A percentile compares a stretch with the other conserved stretches of the same genome.
phyloP scores from a whole-genome alignment of 805 yeast species.

The Candida koratica region DNA sequence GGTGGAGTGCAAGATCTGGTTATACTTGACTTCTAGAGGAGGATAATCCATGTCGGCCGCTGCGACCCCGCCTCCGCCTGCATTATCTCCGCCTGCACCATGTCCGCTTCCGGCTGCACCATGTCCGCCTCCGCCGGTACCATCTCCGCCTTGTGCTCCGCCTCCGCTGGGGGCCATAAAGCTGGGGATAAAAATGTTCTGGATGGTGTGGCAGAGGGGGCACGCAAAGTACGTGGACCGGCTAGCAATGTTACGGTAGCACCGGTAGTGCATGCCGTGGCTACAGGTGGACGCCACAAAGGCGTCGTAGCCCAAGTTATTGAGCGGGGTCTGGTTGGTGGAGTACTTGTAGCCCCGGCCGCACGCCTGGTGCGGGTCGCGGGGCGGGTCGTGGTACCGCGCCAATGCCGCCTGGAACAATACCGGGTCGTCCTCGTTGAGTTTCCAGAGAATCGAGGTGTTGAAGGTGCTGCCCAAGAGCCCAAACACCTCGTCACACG shows the following conservation, averaged over 20 bases:
- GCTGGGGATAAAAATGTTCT: constrained; percentile 45
- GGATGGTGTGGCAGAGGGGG: constrained; percentile 48
- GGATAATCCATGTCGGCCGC: constrained; percentile 11
- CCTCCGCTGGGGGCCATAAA: constrained; percentile 25
- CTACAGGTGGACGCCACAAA: constrained; percentile 44
- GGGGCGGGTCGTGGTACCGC: constrained; percentile 16
- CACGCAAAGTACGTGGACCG: constrained; percentile 33
- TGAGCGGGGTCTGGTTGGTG: constrained; percentile 4
- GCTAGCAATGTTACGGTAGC: constrained; percentile 33
- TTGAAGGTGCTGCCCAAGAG: constrained; percentile 49
- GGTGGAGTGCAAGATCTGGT: constrained; percentile 20
- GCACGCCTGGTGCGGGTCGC: constrained; percentile 16
- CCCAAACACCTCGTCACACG: constrained; percentile 48
- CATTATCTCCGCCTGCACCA: too few relatives aligned
- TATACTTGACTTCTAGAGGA: constrained; percentile 17
- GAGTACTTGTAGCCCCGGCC: constrained; percentile 18
- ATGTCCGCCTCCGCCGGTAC: too few relatives aligned
- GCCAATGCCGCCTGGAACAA: constrained; percentile 21
- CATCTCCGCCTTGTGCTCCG: too few relatives aligned
- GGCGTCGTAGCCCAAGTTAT: constrained; percentile 16
- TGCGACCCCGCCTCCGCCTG: constrained; percentile 17
- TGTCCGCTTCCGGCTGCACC: too few relatives aligned
- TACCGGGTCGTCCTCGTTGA: constrained; percentile 17
- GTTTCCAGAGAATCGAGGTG: constrained; percentile 48
- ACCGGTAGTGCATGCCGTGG: constrained; percentile 49